These are phyloP conservation scores for Centella asiatica DNA, from an alignment of 129 eudicot genomes.

Conservation along the genomic window DNA sequence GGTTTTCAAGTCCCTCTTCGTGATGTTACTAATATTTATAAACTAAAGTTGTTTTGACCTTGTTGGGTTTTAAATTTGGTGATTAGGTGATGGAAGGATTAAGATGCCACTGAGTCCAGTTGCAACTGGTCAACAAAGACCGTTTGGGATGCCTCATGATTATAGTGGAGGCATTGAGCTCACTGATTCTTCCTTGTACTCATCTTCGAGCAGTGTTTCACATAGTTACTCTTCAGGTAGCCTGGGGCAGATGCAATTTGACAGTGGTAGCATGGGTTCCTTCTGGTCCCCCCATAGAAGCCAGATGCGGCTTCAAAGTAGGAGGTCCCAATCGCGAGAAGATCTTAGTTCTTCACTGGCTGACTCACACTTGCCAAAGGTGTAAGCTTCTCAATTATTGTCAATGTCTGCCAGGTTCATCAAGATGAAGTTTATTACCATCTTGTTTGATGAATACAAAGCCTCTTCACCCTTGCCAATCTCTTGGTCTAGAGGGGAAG, in stretches of 20 bases:
- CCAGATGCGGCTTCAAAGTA: slow-evolving; percentile 78
- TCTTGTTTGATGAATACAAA: neutral
- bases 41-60: neutral
- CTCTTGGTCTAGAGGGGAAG: slow-evolving; percentile 2
- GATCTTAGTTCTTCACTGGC: slow-evolving; percentile 73
- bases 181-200: slow-evolving; percentile 35
- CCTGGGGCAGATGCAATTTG: slow-evolving; percentile 78
- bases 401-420: neutral
- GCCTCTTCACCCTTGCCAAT: slow-evolving; percentile 1
- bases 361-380: slow-evolving; percentile 57
- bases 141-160: slow-evolving; percentile 30
- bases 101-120: slow-evolving; percentile 82
- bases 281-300: slow-evolving; percentile 65
- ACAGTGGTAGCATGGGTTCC: slow-evolving; percentile 46
- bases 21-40: too few relatives aligned
- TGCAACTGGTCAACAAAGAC: slow-evolving; percentile 39
- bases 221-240: slow-evolving; percentile 81
- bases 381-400: slow-evolving; percentile 17
- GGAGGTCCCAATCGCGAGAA: slow-evolving; percentile 92
- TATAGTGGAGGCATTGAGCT: slow-evolving; percentile 45
- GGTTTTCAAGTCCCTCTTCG: too few relatives aligned
- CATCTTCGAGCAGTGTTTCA: slow-evolving; percentile 55
- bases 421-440: neutral
- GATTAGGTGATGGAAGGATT: slow-evolving; percentile 72
- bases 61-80: slow-evolving; percentile 14